Base-by-base conservation (phyloP, 2,329 filamentous ascomycete genomes). In the Beauveria bassiana region DNA sequence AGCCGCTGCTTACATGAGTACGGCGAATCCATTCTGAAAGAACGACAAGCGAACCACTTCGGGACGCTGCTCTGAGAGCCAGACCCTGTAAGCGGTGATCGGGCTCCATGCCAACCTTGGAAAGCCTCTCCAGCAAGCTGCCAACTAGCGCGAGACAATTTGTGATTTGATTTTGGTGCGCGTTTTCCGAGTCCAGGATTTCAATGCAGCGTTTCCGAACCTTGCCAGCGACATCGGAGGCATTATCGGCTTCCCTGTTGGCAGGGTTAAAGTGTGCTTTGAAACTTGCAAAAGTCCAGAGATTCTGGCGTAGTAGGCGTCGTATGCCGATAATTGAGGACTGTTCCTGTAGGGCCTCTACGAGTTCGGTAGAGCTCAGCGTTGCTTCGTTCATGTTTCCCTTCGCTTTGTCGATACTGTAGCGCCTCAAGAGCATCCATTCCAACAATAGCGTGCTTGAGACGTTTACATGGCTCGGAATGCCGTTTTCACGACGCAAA, bases 351-450 rank as follows among this genome's bases (percentile, higher is more conserved):
- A 75, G 54, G 12, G 65, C 64, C 40, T 63, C 38, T 14, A 53
- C 45, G 16, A 73, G 45, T 16, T 26, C 43, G 3, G 14, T 18
- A 10, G 42, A 10, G 6, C 14, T 54, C 6, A 59, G 40, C 28
- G 34, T 26, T 54, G 43, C 45, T 20, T 64, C 49, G n/a, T 60
- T 42, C n/a, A 56, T 61, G 8, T 61, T 40, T 4, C 14, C 40
- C 47, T 51, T 61, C 2, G 26, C 10, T 6, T 42, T 52, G 20
- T 59, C 61, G 16, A 40, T 61, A 20, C 43, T 51, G 38, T 63
- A 62, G 53, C 66, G 66, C 24, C 73, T 70, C 26, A 72, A 61
- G 18, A 70, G 59, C 57, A 77, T 68, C 75, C 76, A 78, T 46
- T 70, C 68, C 12, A 77, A 63, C 12, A 77, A 67, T 5, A 65